Base-by-base conservation (phyloP, 768 basidiomycete species). In the Tulasnella sp. region DNA sequence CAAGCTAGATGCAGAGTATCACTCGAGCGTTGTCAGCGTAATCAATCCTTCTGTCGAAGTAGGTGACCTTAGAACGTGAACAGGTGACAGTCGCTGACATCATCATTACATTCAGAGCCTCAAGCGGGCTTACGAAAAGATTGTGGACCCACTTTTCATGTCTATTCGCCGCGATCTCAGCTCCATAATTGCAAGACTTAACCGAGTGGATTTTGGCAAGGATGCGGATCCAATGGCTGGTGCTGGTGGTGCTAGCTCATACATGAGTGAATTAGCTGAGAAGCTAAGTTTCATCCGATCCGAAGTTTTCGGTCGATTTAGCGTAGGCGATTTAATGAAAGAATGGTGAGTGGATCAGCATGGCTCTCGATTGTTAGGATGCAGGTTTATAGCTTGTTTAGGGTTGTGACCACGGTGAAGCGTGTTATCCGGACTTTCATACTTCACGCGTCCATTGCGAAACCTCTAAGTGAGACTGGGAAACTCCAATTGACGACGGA, bases 401-500 rank as follows among this genome's bases (percentile, higher is more conserved):
- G 84, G 82, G 64, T 73, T 0, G 66, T 71, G 12, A 70, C 71
- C 5, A 77, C 95, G 31, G 83, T 82, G 47, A 78, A 80, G 57
- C 83, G 83, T 62, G 77, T 83, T 31, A 81, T 96, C 41, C 75
- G 76, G 56, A 83, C 78, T 2, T 99, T 96, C 65, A 78, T 99
- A 8, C 65, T 96, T 32, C 92, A 99, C 60, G 81, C 85, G n/a
- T 93, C 89, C 22, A 89, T 98, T 51, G 86, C 82, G 7, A 79
- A 80, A 58, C 92, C 92, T 0, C 72, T 98, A 4, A 83, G 90
- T 4, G 95, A 99, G 68, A 75, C 76, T 53, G 91, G 92, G 12
- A 96, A 95, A 63, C 75, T 99, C 22, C 91, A 93, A 66, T 71
- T 98, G 56, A 88, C 90, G 52, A 85, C 80, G 41, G 93, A 99